Evolutionary conservation across 768 basidiomycete species (phyloP).

Genomic region (Trametes meyenii): DNA sequence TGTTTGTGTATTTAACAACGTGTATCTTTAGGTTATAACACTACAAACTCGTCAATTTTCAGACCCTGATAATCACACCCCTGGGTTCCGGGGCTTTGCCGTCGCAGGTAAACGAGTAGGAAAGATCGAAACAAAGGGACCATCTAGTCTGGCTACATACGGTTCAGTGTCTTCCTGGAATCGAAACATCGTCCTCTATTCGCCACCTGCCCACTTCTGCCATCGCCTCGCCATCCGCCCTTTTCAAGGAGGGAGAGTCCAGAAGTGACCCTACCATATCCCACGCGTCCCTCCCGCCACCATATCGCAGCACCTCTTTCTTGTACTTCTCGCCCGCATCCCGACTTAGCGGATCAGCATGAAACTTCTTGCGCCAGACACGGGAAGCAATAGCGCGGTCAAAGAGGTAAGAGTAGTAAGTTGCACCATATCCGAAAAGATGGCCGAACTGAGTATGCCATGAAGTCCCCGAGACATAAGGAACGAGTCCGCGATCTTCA

Average conservation of each 20-base stretch:
- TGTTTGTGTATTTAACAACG: too few species aligned
- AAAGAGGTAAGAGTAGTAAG: conserved; percentile 97
- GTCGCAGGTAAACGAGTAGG: too few species aligned
- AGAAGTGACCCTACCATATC: conserved; percentile 80
- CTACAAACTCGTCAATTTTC: too few species aligned
- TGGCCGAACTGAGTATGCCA: conserved; percentile 98
- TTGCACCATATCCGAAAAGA: conserved; percentile 94
- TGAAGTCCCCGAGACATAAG: conserved; percentile 81
- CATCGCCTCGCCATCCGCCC: conserved; percentile 85
- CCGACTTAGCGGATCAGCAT: conserved; percentile 73
- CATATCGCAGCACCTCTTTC: conserved; percentile 70
- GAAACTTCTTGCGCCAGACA: conserved; percentile 86
- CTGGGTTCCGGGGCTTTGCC: too few species aligned
- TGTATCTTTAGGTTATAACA: too few species aligned
- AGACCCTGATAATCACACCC: too few species aligned
- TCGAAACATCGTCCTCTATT: conserved; percentile 71
- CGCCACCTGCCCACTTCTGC: conserved; percentile 87
- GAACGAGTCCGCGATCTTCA: conserved; percentile 75
- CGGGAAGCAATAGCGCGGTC: conserved; percentile 94
- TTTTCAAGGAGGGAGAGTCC: conserved; percentile 59
- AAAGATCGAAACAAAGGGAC: too few species aligned
- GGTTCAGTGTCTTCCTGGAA: conserved; percentile 59
- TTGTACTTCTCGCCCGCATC: conserved; percentile 83
- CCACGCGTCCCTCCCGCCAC: conserved; percentile 95
- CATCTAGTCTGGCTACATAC: background rate